Conservation (phyloP, 257 asterid genomes). For the Echium plantagineum region DNA sequence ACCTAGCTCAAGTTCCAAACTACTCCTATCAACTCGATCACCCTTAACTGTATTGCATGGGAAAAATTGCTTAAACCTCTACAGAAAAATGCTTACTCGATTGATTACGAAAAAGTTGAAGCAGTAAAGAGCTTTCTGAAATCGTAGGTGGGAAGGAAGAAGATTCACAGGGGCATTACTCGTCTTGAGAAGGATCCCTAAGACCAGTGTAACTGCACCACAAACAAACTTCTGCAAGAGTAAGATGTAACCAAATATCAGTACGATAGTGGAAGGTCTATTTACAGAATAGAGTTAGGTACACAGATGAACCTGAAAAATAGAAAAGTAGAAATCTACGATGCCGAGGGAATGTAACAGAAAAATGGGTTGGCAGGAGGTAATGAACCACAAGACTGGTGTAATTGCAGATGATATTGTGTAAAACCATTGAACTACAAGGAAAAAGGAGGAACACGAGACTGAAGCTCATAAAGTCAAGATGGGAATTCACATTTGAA, state of each 20-base stretch:
- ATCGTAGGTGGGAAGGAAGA: neutral
- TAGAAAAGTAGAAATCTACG: neutral
- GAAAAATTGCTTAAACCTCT: neutral
- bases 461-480: no score
- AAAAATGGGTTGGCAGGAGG: neutral
- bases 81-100: no score
- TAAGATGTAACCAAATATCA: neutral
- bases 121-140: neutral
- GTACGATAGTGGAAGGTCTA: neutral
- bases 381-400: neutral
- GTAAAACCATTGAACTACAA: no score
- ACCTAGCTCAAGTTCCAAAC: neutral
- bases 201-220: conserved; percentile 2
- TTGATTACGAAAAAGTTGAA: neutral
- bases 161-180: neutral
- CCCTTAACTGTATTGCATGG: neutral
- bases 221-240: conserved; percentile 1
- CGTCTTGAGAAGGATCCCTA: conserved; percentile 1
- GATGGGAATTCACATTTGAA: no score
- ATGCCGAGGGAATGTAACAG: neutral
- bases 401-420: no score
- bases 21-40: neutral
- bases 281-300: neutral
- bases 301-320: neutral
- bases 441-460: no score